Conservation (phyloP, 106 monocot genomes). For the Agapanthus africanus region DNA sequence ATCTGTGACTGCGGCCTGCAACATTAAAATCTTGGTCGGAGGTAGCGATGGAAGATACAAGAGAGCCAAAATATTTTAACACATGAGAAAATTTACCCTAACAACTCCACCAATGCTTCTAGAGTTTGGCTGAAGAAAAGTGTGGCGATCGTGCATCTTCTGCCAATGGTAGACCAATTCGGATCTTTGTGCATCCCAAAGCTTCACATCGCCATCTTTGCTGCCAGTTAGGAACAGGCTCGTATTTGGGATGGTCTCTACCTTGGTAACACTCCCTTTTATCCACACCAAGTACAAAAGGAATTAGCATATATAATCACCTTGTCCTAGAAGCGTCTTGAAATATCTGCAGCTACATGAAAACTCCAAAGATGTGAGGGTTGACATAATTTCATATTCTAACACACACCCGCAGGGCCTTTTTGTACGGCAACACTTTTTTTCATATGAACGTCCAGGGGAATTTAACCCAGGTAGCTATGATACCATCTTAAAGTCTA, state of each 20-base stretch:
- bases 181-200: constrained; percentile 92
- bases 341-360: no score
- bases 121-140: constrained; percentile 87
- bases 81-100: constrained; percentile 57
- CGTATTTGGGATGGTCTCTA: constrained; percentile 69
- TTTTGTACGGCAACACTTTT: no score
- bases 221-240: constrained; percentile 87
- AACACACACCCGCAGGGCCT: no score
- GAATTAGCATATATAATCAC: no score
- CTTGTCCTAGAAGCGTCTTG: no score
- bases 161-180: constrained; percentile 75
- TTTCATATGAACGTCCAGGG: no score
- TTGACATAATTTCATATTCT: no score
- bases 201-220: constrained; percentile 97
- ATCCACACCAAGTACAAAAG: neutral
- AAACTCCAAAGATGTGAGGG: no score
- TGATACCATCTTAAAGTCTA: no score
- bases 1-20: constrained; percentile 93
- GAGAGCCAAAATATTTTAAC: neutral
- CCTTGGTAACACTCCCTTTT: constrained; percentile 73
- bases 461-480: no score
- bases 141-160: constrained; percentile 85
- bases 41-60: no score
- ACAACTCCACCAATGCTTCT: constrained; percentile 79
- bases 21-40: no score